Percentiles rank a stretch among this genome's conserved stretches.
Conservation (phyloP, 305 asterid species). For the Fraxinus paxiana region DNA sequence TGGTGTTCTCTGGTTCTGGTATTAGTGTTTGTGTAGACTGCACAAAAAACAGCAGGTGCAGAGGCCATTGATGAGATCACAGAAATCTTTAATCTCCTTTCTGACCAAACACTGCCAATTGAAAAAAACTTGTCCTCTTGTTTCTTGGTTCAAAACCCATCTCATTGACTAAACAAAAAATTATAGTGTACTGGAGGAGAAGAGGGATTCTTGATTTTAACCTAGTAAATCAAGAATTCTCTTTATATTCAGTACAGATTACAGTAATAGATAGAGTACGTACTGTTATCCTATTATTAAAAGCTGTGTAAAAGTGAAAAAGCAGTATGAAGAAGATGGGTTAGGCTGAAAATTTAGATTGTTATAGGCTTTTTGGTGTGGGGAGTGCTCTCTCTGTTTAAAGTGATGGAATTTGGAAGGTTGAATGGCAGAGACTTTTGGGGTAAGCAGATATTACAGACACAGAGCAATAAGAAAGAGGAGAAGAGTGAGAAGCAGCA, state of each 20-base stretch:
- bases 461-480: conserved; percentile 27
- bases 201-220: conserved; percentile 14
- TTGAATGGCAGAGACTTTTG: conserved; percentile 46
- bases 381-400: conserved; percentile 6
- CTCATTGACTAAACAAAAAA: background rate
- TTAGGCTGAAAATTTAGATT: conserved; percentile 40
- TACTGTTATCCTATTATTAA: conserved; percentile 28
- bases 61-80: conserved; percentile 45
- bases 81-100: conserved; percentile 56
- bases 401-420: conserved; percentile 46
- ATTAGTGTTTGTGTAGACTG: conserved; percentile 39
- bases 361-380: conserved; percentile 21
- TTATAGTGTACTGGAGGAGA: background rate
- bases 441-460: conserved; percentile 19
- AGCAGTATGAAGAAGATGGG: conserved; percentile 39
- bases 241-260: conserved; percentile 5
- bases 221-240: conserved; percentile 5
- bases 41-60: conserved; percentile 40
- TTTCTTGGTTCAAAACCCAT: conserved; percentile 1
- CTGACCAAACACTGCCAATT: conserved; percentile 77
- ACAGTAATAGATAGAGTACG: conserved; percentile 22
- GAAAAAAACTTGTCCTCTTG: conserved; percentile 17
- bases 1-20: conserved; percentile 12
- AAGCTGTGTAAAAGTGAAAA: conserved; percentile 30
- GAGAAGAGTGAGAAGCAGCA: conserved; percentile 20